These are phyloP conservation scores for Lentinula edodes DNA, from an alignment of 768 basidiomycete genomes.

Conservation along the genomic window DNA sequence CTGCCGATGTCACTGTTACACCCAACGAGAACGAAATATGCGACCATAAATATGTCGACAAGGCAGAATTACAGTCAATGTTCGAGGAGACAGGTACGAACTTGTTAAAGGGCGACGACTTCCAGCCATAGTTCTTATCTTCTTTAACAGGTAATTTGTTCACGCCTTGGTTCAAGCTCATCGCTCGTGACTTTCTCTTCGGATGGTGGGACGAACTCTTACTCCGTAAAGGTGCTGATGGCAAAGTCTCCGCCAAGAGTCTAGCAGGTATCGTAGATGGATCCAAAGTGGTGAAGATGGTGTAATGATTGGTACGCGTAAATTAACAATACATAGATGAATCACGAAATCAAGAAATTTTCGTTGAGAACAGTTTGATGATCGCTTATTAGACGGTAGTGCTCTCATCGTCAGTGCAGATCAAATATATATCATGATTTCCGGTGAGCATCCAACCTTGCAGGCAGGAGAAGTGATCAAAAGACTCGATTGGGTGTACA, in stretches of 20 bases:
- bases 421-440: too few relatives aligned
- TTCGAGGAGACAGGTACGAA: conserved; percentile 71
- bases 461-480: too few relatives aligned
- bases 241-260: conserved; percentile 58
- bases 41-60: conserved; percentile 86
- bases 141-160: conserved; percentile 66
- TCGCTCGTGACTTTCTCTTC: conserved; percentile 93
- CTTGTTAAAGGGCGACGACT: background rate
- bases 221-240: conserved; percentile 48
- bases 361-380: too few relatives aligned
- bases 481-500: too few relatives aligned
- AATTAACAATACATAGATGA: conserved; percentile 10
- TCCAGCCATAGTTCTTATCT: background rate
- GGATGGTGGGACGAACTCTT: conserved; percentile 97
- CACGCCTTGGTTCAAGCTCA: conserved; percentile 99
- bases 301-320: conserved; percentile 2
- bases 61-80: conserved; percentile 86
- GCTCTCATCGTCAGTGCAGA: too few relatives aligned
- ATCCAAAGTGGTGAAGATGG: conserved; percentile 67
- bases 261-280: conserved; percentile 65
- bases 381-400: too few relatives aligned
- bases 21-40: conserved; percentile 90
- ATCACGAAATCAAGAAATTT: conserved; percentile 21
- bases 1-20: conserved; percentile 76
- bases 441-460: too few relatives aligned